phyloP scores from a whole-genome alignment of 345 rosid genomes.

The Trapa bicornis region DNA sequence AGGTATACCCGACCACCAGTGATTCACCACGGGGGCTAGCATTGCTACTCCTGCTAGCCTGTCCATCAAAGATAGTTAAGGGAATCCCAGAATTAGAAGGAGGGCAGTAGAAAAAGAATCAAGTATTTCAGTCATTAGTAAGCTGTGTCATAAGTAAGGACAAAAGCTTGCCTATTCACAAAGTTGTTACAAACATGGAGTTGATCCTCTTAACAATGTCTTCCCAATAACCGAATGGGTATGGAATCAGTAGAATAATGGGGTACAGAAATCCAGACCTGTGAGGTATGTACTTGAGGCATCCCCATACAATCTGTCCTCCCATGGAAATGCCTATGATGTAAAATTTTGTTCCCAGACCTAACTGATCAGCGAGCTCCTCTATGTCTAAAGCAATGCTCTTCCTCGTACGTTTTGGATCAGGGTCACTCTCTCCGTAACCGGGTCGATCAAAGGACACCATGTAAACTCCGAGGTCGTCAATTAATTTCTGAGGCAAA shows the following conservation, averaged over 20 bases:
- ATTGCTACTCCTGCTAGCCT: conserved; percentile 49
- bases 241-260: neutral
- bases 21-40: conserved; percentile 32
- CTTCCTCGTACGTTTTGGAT: conserved; percentile 10
- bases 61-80: neutral
- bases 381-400: conserved; percentile 15
- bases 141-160: no score
- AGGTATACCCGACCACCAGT: conserved; percentile 54
- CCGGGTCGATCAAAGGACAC: conserved; percentile 20
- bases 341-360: conserved; percentile 13
- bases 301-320: conserved; percentile 14
- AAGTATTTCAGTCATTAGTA: no score
- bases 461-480: conserved; percentile 10
- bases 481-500: conserved; percentile 10
- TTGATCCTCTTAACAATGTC: neutral
- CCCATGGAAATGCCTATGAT: conserved; percentile 12
- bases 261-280: conserved; percentile 6
- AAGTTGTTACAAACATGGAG: neutral
- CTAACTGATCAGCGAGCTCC: conserved; percentile 18
- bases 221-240: neutral
- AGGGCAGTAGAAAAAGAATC: neutral
- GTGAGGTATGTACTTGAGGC: conserved; percentile 17
- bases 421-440: conserved; percentile 18
- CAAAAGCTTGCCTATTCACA: neutral
- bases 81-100: neutral